A percentile compares a stretch with the other conserved stretches of the same genome.
Conservation (phyloP, 73 alveolate species). For the Uronychia setigera region DNA sequence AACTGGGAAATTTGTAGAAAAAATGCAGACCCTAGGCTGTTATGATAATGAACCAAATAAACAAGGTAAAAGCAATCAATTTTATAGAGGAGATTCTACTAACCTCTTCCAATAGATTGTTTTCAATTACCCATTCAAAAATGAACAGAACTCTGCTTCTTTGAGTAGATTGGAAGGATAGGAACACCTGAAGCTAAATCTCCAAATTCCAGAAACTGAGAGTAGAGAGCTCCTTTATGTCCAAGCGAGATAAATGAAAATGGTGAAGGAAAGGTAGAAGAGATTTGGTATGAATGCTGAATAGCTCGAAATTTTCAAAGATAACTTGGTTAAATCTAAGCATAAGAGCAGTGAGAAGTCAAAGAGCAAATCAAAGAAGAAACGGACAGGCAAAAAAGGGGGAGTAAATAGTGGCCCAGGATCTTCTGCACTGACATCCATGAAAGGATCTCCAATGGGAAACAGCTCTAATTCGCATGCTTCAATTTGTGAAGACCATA, state of each 20-base stretch:
- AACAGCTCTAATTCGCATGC: not conserved
- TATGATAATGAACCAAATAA: not conserved
- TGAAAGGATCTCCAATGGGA: not conserved
- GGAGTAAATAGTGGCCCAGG: not conserved
- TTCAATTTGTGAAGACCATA: not conserved
- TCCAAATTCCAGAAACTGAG: not conserved
- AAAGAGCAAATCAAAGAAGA: not conserved
- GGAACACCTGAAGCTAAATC: not conserved
- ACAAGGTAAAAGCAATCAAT: not conserved
- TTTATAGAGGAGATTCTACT: not conserved
- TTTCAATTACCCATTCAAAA: not conserved
- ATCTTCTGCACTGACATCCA: not conserved
- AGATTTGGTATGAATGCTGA: not conserved
- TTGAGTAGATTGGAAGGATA: not conserved
- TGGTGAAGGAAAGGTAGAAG: not conserved
- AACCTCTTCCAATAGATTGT: not conserved
- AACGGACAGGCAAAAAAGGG: not conserved
- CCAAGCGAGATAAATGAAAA: not conserved
- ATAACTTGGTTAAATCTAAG: no score
- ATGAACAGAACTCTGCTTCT: not conserved
- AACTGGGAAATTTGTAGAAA: not conserved
- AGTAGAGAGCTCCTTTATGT: not conserved
- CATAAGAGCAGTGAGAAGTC: no score
- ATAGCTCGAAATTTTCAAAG: no score
- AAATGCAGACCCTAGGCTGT: not conserved